Evolutionary conservation across 2,329 filamentous ascomycete genomes (phyloP), one percentile per base, ranked within the genome.

Genomic region (Calcarisporium arbuscula): DNA sequence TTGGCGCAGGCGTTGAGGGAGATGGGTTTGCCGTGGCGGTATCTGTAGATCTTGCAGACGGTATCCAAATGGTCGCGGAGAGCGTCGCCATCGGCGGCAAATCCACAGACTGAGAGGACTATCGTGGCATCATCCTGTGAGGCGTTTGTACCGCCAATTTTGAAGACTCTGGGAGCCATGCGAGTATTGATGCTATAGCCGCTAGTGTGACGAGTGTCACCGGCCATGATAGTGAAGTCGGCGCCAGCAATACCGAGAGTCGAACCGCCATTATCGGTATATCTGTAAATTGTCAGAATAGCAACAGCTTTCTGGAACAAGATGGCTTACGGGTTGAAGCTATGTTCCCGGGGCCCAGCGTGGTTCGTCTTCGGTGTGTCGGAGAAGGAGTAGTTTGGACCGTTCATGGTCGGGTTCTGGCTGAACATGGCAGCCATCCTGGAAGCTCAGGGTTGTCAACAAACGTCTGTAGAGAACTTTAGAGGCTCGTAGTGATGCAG

Each of bases 161-260:
- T 88, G 77, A 95, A 98, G 44, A 98, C 84, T 67, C 98, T 98
- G 38, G 92, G 92, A 40, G 82, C 77, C 70, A 85, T 90, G 53
- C 92, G 85, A 40, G 89, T 89, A 78, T 98, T 95, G 81, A 98
- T 98, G 73, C 84, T 95, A 79, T 95, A 98, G 58, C 94, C 92
- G 46, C 85, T 84, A 36, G 89, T 95, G 56, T 87, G 86, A 59
- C 92, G 85, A 51, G 92, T 98, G 70, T 98, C 92, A 65, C 94
- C 92, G 28, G 92, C 92, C 60, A 98, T 80, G 67, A 98, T 94
- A 57, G 88, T 80, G 71, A 96, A 98, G 70, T 94, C 85, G 57
- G 80, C 80, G 50, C 94, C 92, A 25, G 87, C 82, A 62, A 98
- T 96, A 54, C 88, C 92, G 37, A 98, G 78, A 35, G 92, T 96